Base-by-base conservation (phyloP, 345 rosid species). In the Turritis glabra region DNA sequence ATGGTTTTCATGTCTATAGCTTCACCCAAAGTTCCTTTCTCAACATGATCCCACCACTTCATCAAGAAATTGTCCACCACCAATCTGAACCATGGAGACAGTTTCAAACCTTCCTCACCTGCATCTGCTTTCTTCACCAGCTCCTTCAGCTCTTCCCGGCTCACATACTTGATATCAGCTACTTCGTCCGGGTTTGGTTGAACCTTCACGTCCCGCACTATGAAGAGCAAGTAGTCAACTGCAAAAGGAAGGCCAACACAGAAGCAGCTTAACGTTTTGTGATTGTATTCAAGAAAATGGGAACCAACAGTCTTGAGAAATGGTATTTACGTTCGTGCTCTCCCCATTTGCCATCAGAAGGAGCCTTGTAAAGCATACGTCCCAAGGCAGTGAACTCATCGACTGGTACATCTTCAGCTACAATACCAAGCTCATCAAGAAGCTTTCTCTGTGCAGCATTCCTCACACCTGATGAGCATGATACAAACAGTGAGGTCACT, bases 311-410 rank as follows among this genome's bases (percentile, higher is more conserved):
- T 53, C 58, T 76, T 6, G 8, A 25, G 15, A 22, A 17, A 23
- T n/a, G 38, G 12, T 26, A 2, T 17, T 17, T 88, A 96, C 99
- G 88, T 90, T 95, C 98, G 58, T 96, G 99, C 82, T 96, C 99
- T 64, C 99, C 99, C 99, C 99, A 96, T 77, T 90, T 90, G 58
- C 99, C 99, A 76, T 96, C 99, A 30, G 98, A 96, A 77, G 99
- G 96, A 69, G 98, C 97, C 87, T 92, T 96, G 85, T 96, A 96
- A 13, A 89, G 90, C 7, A 92, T 89, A 51, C 99, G 93, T n/a
- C 91, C 90, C 72, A 96, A 72, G 0, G 94, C 77, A 44, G 66
- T 84, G 74, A 96, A 96, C 54, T 96, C 83, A 77, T 96, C 96
- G 5, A 90, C 94, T 2, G 98, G 97, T 54, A 92, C 87, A 78